These are phyloP conservation scores for Plasmopara muralis DNA, from an alignment of 352 stramenopile genomes.

Conservation along the genomic window DNA sequence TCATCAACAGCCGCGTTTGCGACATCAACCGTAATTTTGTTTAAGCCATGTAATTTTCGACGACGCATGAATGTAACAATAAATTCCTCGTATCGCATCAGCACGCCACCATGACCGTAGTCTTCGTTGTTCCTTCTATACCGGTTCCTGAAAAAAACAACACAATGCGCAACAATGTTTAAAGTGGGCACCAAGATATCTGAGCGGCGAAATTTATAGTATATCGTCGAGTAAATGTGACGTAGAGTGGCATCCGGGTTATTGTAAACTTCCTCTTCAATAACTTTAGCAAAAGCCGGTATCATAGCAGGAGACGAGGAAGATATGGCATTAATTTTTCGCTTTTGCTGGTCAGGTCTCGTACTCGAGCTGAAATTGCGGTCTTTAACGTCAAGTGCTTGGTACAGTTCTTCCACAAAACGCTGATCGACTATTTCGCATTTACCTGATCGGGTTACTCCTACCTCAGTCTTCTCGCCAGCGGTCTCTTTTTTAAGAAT, in stretches of 20 bases:
- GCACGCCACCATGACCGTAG: conserved; percentile 35
- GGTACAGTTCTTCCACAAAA: conserved; percentile 27
- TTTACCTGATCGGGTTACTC: conserved; percentile 13
- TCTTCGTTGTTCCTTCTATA: conserved; percentile 27
- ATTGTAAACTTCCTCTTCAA: conserved; percentile 57
- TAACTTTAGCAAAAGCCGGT: conserved; percentile 43
- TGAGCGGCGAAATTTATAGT: conserved; percentile 26
- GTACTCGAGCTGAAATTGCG: conserved; percentile 1
- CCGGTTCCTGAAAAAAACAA: conserved; percentile 33
- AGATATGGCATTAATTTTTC: conserved; percentile 18
- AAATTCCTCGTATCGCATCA: conserved; percentile 57
- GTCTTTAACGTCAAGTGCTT: conserved; percentile 26
- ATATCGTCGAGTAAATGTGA: conserved; percentile 41
- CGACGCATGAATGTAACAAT: conserved; percentile 37
- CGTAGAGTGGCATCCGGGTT: conserved; percentile 20
- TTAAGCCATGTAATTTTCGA: conserved; percentile 14
- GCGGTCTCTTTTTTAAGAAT: conserved; percentile 31
- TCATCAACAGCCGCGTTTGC: conserved; percentile 23
- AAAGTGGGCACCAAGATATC: conserved; percentile 42
- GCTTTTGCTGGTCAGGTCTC: conserved; percentile 8
- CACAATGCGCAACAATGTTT: conserved; percentile 28
- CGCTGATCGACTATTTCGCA: conserved; percentile 12
- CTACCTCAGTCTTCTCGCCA: conserved; percentile 17
- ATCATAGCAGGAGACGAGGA: conserved; percentile 13
- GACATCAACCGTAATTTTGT: conserved; percentile 14